These are phyloP conservation scores for Saccharomyces mikatae DNA, from an alignment of 805 yeast species.

Conservation along the genomic window DNA sequence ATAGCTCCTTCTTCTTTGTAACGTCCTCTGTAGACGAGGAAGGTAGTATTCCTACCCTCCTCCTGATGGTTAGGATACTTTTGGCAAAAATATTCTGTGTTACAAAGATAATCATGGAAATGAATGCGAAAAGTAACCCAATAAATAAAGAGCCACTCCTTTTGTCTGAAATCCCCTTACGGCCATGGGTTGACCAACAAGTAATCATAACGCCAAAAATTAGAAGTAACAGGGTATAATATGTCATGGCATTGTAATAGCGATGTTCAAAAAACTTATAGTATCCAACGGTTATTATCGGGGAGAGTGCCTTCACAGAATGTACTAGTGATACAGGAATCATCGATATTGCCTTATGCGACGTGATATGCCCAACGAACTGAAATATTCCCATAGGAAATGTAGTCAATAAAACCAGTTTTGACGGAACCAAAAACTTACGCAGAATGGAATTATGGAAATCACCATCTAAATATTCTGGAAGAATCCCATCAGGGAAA, in stretches of 20 bases:
- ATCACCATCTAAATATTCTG: conserved; percentile 27
- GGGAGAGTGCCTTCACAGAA: conserved; percentile 86
- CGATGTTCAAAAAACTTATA: conserved; percentile 56
- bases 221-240: conserved; percentile 70
- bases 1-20: conserved; percentile 11
- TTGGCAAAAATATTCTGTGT: conserved; percentile 78
- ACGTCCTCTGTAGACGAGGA: conserved; percentile 22
- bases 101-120: conserved; percentile 54
- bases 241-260: conserved; percentile 56
- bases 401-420: conserved; percentile 50
- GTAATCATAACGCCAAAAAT: conserved; percentile 79
- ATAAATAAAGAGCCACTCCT: conserved; percentile 11
- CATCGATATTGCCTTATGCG: conserved; percentile 84
- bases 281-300: conserved; percentile 76
- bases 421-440: conserved; percentile 48
- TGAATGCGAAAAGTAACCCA: conserved; percentile 34
- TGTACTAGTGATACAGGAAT: conserved; percentile 95
- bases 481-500: conserved; percentile 32
- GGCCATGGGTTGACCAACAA: conserved; percentile 39
- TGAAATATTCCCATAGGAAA: conserved; percentile 94
- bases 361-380: conserved; percentile 81
- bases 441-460: conserved; percentile 23
- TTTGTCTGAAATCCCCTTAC: background rate
- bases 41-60: conserved; percentile 20
- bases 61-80: conserved; percentile 49